Base-by-base conservation (phyloP, 1,139 yeast genomes). In the Sugiyamaella sp. region DNA sequence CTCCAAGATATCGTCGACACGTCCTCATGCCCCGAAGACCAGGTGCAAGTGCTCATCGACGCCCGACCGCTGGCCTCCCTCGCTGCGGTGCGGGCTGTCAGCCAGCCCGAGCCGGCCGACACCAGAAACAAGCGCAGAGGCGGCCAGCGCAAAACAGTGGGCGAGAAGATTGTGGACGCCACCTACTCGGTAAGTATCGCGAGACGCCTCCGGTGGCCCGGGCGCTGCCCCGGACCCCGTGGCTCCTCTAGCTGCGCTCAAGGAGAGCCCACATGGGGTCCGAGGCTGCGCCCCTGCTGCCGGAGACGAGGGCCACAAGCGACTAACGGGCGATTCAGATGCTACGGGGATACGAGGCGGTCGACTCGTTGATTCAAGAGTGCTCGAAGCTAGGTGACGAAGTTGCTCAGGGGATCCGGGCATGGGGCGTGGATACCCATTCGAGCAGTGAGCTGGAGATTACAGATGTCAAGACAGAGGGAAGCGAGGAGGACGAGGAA, bases 341-440 rank as follows among this genome's bases (percentile, higher is more conserved):
- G 19, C 75, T 93, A 60, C 81, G 83, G 63, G 99, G 99, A 2
- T 95, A 93, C 67, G 86, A 85, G 58, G 98, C 99, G 0, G 96
- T 93, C 37, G 98, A 93, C 65, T 86, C 95, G 21, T 76, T 95
- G 61, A 89, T 95, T 55, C 83, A 84, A 60, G 81, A 84, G 62
- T 95, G 99, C 72, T 84, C 91, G 10, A 80, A 81, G 25, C 85
- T 88, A 60, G 96, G 98, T 51, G 75, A 77, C 8, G 72, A 76
- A 10, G 88, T 95, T 53, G 78, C 90, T 1, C 70, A 74, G 6
- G 95, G 89, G 59, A 89, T 93, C 75, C 76, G 77, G 48, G 76
- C 79, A 56, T 93, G 99, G 99, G 98, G 98, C 24, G 89, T 90
- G 9, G 76, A 81, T 43, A 78, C 83, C 4, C 78, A 81, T 3